Evolutionary conservation across 2,329 filamentous ascomycete species (phyloP).

Genomic region (Colletotrichum sublineola): DNA sequence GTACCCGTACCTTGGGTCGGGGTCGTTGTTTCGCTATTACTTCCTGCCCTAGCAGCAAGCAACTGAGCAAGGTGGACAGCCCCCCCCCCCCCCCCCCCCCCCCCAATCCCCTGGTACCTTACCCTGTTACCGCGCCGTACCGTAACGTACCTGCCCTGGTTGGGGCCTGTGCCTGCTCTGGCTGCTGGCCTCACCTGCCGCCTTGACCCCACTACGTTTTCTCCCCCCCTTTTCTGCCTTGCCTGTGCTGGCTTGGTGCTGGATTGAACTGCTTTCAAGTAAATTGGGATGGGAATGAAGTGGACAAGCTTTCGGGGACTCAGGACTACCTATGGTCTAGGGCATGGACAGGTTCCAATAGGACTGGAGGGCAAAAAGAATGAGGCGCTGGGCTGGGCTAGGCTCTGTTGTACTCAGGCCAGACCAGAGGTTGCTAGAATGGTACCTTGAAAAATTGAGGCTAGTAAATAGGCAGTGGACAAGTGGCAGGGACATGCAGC

Average conservation of each 20-base stretch:
- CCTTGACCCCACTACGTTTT: conserved; percentile 36
- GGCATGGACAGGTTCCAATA: conserved; percentile 39
- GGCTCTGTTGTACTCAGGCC: conserved; percentile 31
- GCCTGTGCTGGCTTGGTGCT: conserved; percentile 8
- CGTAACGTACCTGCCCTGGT: conserved; percentile 10
- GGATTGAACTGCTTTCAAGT: conserved; percentile 12
- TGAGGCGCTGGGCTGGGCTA: conserved; percentile 36
- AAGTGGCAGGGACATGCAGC: conserved; percentile 12
- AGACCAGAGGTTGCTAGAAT: conserved; percentile 21
- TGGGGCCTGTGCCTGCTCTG: conserved; percentile 20
- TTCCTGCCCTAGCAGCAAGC: conserved; percentile 10
- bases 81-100: background rate
- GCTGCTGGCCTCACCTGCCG: conserved; percentile 36
- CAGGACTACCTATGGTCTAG: conserved; percentile 29
- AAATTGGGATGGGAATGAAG: conserved; percentile 10
- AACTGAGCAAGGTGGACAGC: background rate
- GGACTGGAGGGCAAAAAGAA: conserved; percentile 39
- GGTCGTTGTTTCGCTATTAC: conserved; percentile 18
- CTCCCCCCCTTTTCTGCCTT: conserved; percentile 11
- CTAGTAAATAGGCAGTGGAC: conserved; percentile 5
- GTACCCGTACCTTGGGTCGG: conserved; percentile 20
- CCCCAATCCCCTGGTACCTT: background rate
- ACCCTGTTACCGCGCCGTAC: conserved; percentile 13
- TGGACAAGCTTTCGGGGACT: conserved; percentile 39
- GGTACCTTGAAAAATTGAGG: conserved; percentile 21